Base-by-base conservation (phyloP, 2,329 filamentous ascomycete genomes). In the Aspergillus awamori region DNA sequence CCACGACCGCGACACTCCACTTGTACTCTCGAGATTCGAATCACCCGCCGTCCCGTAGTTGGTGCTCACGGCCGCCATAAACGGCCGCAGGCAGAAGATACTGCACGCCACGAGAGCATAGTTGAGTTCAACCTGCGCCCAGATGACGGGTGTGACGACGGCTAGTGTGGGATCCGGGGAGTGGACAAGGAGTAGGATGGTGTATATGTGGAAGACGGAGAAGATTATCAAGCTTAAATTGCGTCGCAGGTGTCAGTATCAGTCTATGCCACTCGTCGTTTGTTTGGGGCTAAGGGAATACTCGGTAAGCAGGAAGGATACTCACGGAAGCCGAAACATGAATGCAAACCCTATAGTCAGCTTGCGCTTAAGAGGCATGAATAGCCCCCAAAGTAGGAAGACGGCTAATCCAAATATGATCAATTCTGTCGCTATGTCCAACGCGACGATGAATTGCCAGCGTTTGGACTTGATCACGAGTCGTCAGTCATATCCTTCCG, bases 61-160 rank as follows among this genome's bases (percentile, higher is more conserved):
- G 1, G 73, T 76, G 53, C 73, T 75, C 8, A 76, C 73, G 7
- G 74, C 74, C 8, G 69, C 69, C 67, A 77, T 74, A 58, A 78
- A 77, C 0, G 74, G 72, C 0, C 74, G 69, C 2, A 78, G 68
- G 54, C 69, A 74, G 63, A 77, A 77, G 7, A 74, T 67, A 10
- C 74, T 76, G 65, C 74, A 77, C 13, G 75, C 72, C 26, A 76
- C 68, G 7, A 78, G 69, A 53, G 73, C 69, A 57, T 74, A 77
- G 62, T 73, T 63, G 8, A 77, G 64, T 61, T 77, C 69, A 24
- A 71, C 72, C 62, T 77, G 76, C 24, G 72, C 69, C 75, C 75
- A 78, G 53, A 76, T 67, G 7, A 72, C 69, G 36, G 77, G 70
- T 41, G 67, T 59, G 53, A 76, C 68, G 20, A 71, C 71, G 17